Evolutionary conservation across 2,329 filamentous ascomycete species (phyloP).

Genomic region (Penicillium sp.): DNA sequence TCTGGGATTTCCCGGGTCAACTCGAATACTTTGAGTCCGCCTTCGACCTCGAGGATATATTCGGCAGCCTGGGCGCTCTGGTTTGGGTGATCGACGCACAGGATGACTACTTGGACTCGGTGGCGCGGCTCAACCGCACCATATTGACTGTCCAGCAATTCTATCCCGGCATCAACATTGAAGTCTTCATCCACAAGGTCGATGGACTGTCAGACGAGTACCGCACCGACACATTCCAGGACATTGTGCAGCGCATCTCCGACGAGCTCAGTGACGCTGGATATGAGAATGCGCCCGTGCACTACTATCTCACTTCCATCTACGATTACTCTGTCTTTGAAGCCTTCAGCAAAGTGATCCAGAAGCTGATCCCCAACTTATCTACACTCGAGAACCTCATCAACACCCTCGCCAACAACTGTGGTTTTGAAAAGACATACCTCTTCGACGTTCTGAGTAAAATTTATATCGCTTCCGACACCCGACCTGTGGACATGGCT

Average conservation of each 20-base stretch:
- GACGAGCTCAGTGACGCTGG: constrained; percentile 93
- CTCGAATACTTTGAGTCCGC: constrained; percentile 87
- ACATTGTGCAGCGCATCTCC: constrained; percentile 93
- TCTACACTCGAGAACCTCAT: constrained; percentile 91
- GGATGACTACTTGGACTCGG: constrained; percentile 93
- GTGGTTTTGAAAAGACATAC: constrained; percentile 96
- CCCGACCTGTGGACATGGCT: constrained; percentile 86
- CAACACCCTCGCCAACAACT: constrained; percentile 89
- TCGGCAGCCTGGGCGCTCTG: constrained; percentile 87
- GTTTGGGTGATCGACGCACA: constrained; percentile 99
- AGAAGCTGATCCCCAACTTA: constrained; percentile 91
- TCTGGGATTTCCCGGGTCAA: constrained; percentile 96
- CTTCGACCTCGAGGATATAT: constrained; percentile 90
- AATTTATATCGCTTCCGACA: constrained; percentile 97
- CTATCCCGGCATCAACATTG: constrained; percentile 92
- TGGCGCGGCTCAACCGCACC: constrained; percentile 80
- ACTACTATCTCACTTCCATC: constrained; percentile 94
- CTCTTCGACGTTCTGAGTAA: constrained; percentile 97
- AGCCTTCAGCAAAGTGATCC: constrained; percentile 96
- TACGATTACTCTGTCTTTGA: constrained; percentile 99
- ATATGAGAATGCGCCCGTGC: constrained; percentile 89
- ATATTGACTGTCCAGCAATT: constrained; percentile 84
- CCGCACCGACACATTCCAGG: constrained; percentile 91
- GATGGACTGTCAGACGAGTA: constrained; percentile 97
- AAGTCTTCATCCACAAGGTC: constrained; percentile 98